phyloP scores from a whole-genome alignment of 1,284 basidiomycete genomes.

The Neolentinus lepideus region DNA sequence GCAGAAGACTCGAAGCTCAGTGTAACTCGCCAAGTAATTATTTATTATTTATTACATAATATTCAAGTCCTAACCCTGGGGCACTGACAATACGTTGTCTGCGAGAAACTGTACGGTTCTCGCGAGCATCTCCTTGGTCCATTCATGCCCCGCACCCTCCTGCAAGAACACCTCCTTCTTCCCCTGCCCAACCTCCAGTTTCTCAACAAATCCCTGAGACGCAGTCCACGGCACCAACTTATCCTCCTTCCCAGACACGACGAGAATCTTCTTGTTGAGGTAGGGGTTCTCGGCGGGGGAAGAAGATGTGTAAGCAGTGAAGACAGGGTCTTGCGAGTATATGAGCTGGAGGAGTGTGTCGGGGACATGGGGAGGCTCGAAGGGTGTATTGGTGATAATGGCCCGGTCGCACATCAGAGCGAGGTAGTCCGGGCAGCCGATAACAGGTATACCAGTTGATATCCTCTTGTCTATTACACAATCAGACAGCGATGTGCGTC shows the following conservation, averaged over 20 bases:
- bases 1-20: no score
- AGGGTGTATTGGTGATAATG: conserved; percentile 29
- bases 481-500: no score
- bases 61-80: background rate
- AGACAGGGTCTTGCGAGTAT: conserved; percentile 34
- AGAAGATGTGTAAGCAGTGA: conserved; percentile 24
- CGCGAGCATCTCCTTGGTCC: conserved; percentile 39
- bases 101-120: conserved; percentile 39
- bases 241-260: conserved; percentile 56
- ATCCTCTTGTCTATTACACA: conserved; percentile 1
- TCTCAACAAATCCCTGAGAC: conserved; percentile 46
- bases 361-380: conserved; percentile 55
- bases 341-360: conserved; percentile 42
- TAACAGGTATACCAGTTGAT: conserved; percentile 57
- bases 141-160: conserved; percentile 41
- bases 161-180: conserved; percentile 45
- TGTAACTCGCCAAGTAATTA: no score
- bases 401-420: conserved; percentile 59
- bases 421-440: conserved; percentile 75
- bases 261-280: conserved; percentile 55
- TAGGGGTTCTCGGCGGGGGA: conserved; percentile 43
- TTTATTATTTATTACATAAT: conserved; percentile 1
- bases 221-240: conserved; percentile 54
- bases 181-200: conserved; percentile 39
- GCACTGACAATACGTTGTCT: conserved; percentile 10